Conservation (phyloP, 495 filamentous ascomycete genomes). For the Penicillium chermesinum region DNA sequence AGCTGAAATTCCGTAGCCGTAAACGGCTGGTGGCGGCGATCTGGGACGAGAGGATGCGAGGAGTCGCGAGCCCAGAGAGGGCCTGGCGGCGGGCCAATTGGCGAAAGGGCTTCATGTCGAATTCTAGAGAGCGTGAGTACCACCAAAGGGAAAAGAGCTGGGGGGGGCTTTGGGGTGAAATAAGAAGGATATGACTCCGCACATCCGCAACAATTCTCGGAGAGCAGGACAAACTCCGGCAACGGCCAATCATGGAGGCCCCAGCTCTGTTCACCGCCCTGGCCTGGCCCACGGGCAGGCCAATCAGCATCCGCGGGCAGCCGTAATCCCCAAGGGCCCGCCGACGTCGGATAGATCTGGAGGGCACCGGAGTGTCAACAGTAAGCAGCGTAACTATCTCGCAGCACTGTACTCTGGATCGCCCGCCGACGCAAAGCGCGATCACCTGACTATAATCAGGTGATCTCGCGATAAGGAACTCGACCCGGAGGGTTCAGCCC, state of each 20-base stretch:
- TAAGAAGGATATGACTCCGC: constrained; percentile 27
- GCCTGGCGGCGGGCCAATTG: constrained; percentile 39
- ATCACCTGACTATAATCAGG: constrained; percentile 12
- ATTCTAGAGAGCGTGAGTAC: constrained; percentile 4
- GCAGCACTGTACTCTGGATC: not conserved
- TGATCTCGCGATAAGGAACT: constrained; percentile 8
- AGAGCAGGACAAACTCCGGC: constrained; percentile 31
- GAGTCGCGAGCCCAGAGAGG: constrained; percentile 20
- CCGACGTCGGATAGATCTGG: constrained; percentile 21
- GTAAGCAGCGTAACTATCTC: too few relatives aligned
- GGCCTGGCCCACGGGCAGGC: too few relatives aligned
- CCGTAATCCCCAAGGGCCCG: too few relatives aligned
- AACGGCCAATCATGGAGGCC: constrained; percentile 1
- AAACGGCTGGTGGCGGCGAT: constrained; percentile 22
- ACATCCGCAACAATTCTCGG: constrained; percentile 20
- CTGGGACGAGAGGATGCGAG: constrained; percentile 25
- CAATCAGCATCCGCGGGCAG: too few relatives aligned
- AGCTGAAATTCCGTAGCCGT: constrained; percentile 54
- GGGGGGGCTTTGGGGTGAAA: constrained; percentile 20
- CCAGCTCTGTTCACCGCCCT: constrained; percentile 18
- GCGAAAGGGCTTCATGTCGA: constrained; percentile 36
- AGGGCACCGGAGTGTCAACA: not conserved
- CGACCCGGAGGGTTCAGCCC: not conserved
- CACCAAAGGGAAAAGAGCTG: constrained; percentile 1
- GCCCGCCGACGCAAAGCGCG: constrained; percentile 11